phyloP scores from a whole-genome alignment of 257 asterid genomes.

The Primulina eburnea region DNA sequence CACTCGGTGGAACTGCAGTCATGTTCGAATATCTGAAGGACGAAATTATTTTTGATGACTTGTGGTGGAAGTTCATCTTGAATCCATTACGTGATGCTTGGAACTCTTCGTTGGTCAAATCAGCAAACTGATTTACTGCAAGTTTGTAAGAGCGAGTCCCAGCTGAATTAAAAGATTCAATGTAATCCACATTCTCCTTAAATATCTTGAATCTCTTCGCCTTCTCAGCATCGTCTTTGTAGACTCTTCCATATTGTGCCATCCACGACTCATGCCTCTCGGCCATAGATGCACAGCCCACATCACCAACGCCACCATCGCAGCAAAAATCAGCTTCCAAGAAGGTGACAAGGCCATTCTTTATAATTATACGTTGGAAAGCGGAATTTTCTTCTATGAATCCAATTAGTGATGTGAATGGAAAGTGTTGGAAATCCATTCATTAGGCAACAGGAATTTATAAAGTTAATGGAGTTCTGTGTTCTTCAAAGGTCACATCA shows the following conservation, averaged over 20 bases:
- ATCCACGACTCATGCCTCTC: slow-evolving; percentile 40
- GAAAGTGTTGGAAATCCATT: neutral
- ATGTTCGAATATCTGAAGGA: slow-evolving; percentile 33
- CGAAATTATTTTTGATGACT: slow-evolving; percentile 12
- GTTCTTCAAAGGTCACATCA: neutral
- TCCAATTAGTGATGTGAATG: neutral
- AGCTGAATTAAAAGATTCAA: slow-evolving; percentile 25
- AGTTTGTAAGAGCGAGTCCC: slow-evolving; percentile 29
- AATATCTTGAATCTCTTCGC: slow-evolving; percentile 33
- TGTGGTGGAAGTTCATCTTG: slow-evolving; percentile 5
- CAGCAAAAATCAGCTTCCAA: slow-evolving; percentile 20
- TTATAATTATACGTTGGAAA: too few relatives aligned
- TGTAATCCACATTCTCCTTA: slow-evolving; percentile 34
- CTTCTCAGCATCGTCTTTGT: slow-evolving; percentile 34
- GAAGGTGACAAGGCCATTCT: slow-evolving; percentile 5
- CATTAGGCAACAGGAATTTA: neutral
- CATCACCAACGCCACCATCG: slow-evolving; percentile 20
- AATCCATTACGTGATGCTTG: neutral
- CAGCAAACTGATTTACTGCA: slow-evolving; percentile 36
- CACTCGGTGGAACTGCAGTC: slow-evolving; percentile 28
- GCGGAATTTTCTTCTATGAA: too few relatives aligned
- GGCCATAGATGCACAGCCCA: slow-evolving; percentile 23
- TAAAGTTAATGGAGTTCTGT: neutral
- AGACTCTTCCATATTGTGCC: slow-evolving; percentile 27
- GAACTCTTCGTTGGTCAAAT: slow-evolving; percentile 32